A percentile compares a stretch with the other conserved stretches of the same genome.
Evolutionary conservation across 1,284 basidiomycete species (phyloP).

Genomic region (Cutaneotrichosporon spelunceum): DNA sequence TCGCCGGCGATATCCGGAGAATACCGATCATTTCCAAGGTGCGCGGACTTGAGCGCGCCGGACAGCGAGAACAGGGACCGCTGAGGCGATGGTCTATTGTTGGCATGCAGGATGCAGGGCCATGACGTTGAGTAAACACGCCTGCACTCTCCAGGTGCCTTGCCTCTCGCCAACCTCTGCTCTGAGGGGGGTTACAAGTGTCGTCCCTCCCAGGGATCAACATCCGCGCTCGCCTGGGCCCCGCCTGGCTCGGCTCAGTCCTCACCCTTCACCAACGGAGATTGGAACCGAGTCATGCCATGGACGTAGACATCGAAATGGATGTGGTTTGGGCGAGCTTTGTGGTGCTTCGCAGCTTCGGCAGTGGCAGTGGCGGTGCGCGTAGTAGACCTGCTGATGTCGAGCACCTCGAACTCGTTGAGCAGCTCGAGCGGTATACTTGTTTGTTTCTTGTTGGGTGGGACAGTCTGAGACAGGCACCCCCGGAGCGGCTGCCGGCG

Average conservation of each 20-base stretch:
- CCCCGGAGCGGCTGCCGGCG: background rate
- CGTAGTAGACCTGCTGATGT: too few relatives aligned
- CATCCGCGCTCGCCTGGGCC: background rate
- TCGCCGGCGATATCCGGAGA: too few relatives aligned
- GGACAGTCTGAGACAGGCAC: background rate
- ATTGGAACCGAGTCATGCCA: background rate
- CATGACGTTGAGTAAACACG: background rate
- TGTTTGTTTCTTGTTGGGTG: background rate
- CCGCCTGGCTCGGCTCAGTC: background rate
- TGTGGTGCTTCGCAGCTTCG: background rate
- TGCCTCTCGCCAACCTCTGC: background rate
- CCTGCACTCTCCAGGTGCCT: background rate
- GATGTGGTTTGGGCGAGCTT: background rate
- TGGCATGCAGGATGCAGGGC: background rate
- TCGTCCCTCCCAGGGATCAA: too few relatives aligned
- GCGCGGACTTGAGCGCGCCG: too few relatives aligned
- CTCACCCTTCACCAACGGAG: background rate
- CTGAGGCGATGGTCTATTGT: background rate
- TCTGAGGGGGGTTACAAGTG: too few relatives aligned
- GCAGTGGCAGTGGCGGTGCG: background rate
- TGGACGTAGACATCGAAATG: too few relatives aligned
- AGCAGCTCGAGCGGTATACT: background rate
- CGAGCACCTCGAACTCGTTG: too few relatives aligned
- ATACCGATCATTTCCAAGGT: too few relatives aligned
- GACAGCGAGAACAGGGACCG: background rate